Base-by-base conservation (phyloP, 768 basidiomycete species). In the Fistulinella prunicolor region DNA sequence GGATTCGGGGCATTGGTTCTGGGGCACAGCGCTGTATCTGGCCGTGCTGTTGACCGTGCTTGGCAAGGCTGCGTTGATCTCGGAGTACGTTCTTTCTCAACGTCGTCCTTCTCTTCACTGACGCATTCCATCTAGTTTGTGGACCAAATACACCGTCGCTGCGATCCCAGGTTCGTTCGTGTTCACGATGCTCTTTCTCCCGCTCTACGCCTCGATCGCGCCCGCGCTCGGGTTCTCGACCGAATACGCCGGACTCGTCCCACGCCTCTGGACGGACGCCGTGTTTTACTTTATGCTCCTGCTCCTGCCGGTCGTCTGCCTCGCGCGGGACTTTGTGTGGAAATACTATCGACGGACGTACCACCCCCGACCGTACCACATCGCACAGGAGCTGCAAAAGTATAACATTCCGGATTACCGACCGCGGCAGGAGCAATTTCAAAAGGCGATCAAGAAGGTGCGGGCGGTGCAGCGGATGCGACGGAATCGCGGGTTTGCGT, bases 391-490 rank as follows among this genome's bases (percentile, higher is more conserved):
- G 64, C 79, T 99, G n/a, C 95, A 98, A 72, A 97, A 96, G 71
- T 97, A 94, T 74, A 95, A 96, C 67, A 85, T 96, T 47, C 93
- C 92, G 4, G 93, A 95, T 61, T 99, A 98, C 65, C 78, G 96
- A 35, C 96, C 96, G 3, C 78, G 96, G 48, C 95, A 98, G 69
- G 96, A 96, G 69, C 96, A 98, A 86, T 96, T 96, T 72, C 94
- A 97, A 69, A 96, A 97, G 66, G 96, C 96, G 14, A 99, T 99
- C 78, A 98, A 97, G 70, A 99, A 99, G 67, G 96, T 99, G 12
- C 83, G 96, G n/a, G 96, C 96, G 0, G 90, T 94, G 2, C 96
- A 99, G 64, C 83, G 96, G 28, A 92, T 98, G 89, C 86, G 96
- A 13, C 79, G 91, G 47, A 96, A 92, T 53, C 84, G 96, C 40